Evolutionary conservation across 1,284 basidiomycete species (phyloP), one percentile per base, ranked within the genome.

Genomic region (Paramarasmius palmivorus): DNA sequence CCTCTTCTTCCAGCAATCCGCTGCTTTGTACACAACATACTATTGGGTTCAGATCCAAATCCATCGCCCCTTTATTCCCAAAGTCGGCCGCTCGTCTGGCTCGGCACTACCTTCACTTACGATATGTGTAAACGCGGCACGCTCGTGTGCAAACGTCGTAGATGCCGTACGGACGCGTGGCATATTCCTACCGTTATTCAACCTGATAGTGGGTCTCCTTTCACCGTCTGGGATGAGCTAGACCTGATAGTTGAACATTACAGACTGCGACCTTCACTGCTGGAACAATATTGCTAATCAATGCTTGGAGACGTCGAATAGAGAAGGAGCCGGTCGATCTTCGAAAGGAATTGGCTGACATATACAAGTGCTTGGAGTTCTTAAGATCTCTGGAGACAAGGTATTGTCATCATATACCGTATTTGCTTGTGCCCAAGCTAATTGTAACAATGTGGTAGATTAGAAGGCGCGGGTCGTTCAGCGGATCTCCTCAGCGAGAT

Each of bases 41-140:
- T 86, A 88, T 63, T 77, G 82, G 49, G 66, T 78, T 4, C 82
- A 83, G 58, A 89, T 90, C 56, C 68, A 77, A 35, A 73, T 82
- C 41, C 81, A 83, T 61, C 74, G 82, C 7, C 77, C 77, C 0
- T 83, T 83, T 66, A 80, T 83, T 38, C 77, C 78, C 1, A 73
- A 47, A 12, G 51, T 39, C 4, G 53, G 50, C 22, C 29, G 23
- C 23, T 20, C 32, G n/a, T 53, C 39, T 63, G 69, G 72, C 71
- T 53, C 61, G 70, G 17, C 70, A 68, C 19, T 73, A 72, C 53
- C 65, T 70, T 53, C 49, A 4, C 32, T 58, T 6, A 48, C 53
- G 2, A 55, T 53, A n/a, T 57, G 55, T 37, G 32, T 53, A 3
- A 57, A 52, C 22, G 52, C 82, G 3, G 78, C 82, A 3, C 68